Evolutionary conservation across 2,329 filamentous ascomycete species (phyloP).

Genomic region (Chlorencoelia australis): DNA sequence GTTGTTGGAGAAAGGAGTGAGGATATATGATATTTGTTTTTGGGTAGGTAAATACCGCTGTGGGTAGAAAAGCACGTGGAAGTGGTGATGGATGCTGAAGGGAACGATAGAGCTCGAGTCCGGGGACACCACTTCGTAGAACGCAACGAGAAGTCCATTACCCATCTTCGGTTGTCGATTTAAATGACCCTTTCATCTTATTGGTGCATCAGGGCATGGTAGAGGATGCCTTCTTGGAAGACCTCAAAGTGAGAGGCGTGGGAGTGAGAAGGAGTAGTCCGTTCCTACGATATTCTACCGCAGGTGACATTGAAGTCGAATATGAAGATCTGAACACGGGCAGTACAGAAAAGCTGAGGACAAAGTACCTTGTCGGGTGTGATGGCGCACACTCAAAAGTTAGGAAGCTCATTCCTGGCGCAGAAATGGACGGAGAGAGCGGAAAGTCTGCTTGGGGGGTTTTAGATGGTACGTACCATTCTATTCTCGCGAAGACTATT

Average conservation of each 20-base stretch:
- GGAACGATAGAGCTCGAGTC: constrained; percentile 16
- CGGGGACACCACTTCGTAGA: constrained; percentile 11
- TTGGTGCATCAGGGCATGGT: constrained; percentile 41
- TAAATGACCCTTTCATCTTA: constrained; percentile 29
- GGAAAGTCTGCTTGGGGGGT: constrained; percentile 49
- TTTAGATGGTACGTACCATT: constrained; percentile 36
- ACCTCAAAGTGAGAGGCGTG: constrained; percentile 38
- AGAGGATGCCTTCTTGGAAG: constrained; percentile 45
- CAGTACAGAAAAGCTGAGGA: constrained; percentile 41
- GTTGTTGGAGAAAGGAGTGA: constrained; percentile 46
- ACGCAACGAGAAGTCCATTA: constrained; percentile 30
- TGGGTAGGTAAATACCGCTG: constrained; percentile 37
- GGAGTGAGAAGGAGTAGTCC: constrained; percentile 36
- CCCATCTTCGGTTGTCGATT: constrained; percentile 19
- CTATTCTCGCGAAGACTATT: constrained; percentile 28
- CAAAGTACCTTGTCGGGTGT: constrained; percentile 57
- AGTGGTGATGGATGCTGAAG: constrained; percentile 37
- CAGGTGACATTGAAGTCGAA: constrained; percentile 27
- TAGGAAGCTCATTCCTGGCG: constrained; percentile 40
- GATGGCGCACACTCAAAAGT: constrained; percentile 43
- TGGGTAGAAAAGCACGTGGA: not conserved
- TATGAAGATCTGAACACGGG: constrained; percentile 44
- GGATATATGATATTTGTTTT: constrained; percentile 47
- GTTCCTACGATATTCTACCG: constrained; percentile 30
- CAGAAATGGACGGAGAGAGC: constrained; percentile 48